Base-by-base conservation (phyloP, 2,329 filamentous ascomycete genomes). In the Ophiostoma himal-ulmi region DNA sequence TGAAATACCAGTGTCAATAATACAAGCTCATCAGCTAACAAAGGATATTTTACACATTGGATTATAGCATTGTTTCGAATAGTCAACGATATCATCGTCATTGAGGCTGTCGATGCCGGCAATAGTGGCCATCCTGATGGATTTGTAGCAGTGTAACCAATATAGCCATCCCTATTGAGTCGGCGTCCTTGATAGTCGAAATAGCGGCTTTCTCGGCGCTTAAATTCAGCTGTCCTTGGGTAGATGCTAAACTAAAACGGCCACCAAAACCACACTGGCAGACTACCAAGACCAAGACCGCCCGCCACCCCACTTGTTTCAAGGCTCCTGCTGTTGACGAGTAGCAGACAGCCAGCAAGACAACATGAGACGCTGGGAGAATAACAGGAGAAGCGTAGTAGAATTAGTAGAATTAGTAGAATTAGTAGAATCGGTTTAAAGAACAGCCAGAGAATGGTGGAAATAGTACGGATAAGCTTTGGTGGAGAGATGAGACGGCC, bases 391-490 rank as follows among this genome's bases (percentile, higher is more conserved):
- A 57, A 22, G 52, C 14, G 10, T 17, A 22, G 52, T 26, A 22
- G 52, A 57, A 26, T 22, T 22, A 14, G 39, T 14, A 41, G 39
- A 41, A 41, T 10, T 8, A 26, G 6, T 26, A 22, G n/a, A 57
- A 26, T 22, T 22, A 14, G 39, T 14, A 41, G 39, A 41, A 41
- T 11, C 2, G 17, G 1, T 26, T 7, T 7, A 57, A 10, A 48
- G 22, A n/a, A 48, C 7, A 48, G 22, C n/a, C 22, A 30, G 22
- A 30, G 26, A 30, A 30, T 30, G 26, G 26, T 30, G 3, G 26
- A 57, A 26, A 57, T 57, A 57, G 52, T 22, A 57, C 52, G 52
- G 22, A 57, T 26, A 57, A 57, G 52, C 52, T 57, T 57, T 57
- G 52, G 52, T 57, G n/a, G 52, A 26, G 22, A 57, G 52, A 57